Conservation (phyloP, 441 rosid genomes). For the Arabidopsis lyrata region DNA sequence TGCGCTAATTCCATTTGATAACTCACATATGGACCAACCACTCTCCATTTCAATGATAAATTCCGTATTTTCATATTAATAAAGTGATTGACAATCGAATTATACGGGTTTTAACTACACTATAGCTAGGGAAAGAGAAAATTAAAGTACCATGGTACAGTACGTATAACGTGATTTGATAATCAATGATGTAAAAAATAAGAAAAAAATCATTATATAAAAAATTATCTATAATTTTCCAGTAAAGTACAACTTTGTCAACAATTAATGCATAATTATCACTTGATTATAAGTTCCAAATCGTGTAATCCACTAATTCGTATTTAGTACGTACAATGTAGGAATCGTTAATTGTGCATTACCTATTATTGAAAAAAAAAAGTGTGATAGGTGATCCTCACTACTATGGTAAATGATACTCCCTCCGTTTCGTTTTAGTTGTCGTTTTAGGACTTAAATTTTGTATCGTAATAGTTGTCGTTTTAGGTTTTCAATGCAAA, state of each 20-base stretch:
- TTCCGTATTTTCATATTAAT: background rate
- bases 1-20: conserved; percentile 9
- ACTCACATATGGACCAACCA: conserved; percentile 10
- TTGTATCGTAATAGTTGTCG: too few relatives aligned
- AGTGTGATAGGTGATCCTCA: too few relatives aligned
- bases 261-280: background rate
- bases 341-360: too few relatives aligned
- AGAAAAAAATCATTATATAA: background rate
- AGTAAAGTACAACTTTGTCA: background rate
- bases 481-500: too few relatives aligned
- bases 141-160: conserved; percentile 14
- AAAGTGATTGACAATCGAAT: background rate
- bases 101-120: background rate
- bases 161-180: background rate
- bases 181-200: background rate
- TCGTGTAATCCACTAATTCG: background rate
- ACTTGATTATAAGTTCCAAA: background rate
- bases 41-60: conserved; percentile 10
- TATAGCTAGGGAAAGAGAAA: background rate
- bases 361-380: too few relatives aligned
- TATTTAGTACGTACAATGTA: too few relatives aligned
- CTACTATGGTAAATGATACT: too few relatives aligned
- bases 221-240: background rate
- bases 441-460: too few relatives aligned
- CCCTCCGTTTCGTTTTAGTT: too few relatives aligned